Percentiles rank a stretch among this genome's conserved stretches.
Conservation (phyloP, 2,329 filamentous ascomycete genomes). For the Talaromyces atroroseus region DNA sequence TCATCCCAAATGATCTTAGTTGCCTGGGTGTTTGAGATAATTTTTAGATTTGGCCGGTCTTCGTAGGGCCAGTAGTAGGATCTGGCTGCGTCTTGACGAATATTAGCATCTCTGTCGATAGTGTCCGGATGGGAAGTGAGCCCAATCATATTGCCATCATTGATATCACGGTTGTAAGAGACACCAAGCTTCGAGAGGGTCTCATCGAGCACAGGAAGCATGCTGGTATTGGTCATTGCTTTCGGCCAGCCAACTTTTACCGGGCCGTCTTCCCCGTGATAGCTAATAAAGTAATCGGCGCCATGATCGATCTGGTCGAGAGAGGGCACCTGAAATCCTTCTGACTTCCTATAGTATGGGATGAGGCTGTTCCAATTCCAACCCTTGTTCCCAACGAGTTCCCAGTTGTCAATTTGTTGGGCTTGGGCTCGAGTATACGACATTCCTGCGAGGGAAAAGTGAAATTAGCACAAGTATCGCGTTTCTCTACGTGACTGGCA, state of each 20-base stretch:
- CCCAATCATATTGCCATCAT: constrained; percentile 42
- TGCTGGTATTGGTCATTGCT: constrained; percentile 18
- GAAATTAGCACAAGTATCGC: not conserved
- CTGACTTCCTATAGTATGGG: constrained; percentile 26
- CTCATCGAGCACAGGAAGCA: constrained; percentile 29
- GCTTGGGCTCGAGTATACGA: constrained; percentile 32
- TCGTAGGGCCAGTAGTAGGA: constrained; percentile 44
- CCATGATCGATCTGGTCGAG: constrained; percentile 19
- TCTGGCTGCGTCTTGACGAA: constrained; percentile 44
- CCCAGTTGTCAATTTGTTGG: constrained; percentile 35
- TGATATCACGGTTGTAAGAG: constrained; percentile 37
- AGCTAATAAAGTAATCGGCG: constrained; percentile 19
- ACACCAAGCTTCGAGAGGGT: constrained; percentile 33
- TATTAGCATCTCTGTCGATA: constrained; percentile 31
- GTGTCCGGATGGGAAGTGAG: constrained; percentile 41
- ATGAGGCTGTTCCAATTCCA: constrained; percentile 29
- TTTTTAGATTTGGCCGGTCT: constrained; percentile 37
- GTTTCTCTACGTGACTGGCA: not conserved
- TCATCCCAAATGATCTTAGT: constrained; percentile 35
- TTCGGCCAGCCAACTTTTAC: constrained; percentile 24
- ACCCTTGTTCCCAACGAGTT: constrained; percentile 23
- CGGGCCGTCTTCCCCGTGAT: constrained; percentile 25
- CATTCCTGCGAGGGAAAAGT: constrained; percentile 26
- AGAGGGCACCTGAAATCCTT: constrained; percentile 20
- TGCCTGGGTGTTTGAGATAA: constrained; percentile 40